These are phyloP conservation scores for Irpex sp. DNA, from an alignment of 1,284 basidiomycete genomes.

Conservation along the genomic window DNA sequence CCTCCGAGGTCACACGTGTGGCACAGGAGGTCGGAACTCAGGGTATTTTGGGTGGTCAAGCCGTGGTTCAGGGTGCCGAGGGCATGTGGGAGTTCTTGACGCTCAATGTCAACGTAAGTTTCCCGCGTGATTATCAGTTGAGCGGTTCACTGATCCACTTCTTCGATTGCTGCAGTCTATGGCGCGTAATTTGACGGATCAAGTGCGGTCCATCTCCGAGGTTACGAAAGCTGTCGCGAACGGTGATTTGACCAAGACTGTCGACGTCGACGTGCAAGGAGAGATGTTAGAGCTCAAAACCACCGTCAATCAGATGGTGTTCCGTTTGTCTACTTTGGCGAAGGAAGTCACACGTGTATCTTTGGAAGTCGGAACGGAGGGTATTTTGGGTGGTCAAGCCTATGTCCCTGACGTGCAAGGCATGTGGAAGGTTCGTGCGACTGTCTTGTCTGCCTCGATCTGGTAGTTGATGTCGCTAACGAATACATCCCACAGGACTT, in stretches of 20 bases:
- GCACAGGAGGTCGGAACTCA: conserved; percentile 90
- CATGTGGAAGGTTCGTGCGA: conserved; percentile 75
- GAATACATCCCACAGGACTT: conserved; percentile 43
- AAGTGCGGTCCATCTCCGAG: conserved; percentile 95
- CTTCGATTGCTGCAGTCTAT: conserved; percentile 54
- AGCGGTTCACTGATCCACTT: background rate
- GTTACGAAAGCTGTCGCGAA: conserved; percentile 96
- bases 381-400: conserved; percentile 94
- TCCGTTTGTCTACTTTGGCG: conserved; percentile 78
- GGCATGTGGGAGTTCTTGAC: conserved; percentile 95
- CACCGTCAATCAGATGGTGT: conserved; percentile 92
- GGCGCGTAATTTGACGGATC: conserved; percentile 91
- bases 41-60: conserved; percentile 92
- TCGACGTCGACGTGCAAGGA: conserved; percentile 94
- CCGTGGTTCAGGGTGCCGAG: conserved; percentile 87
- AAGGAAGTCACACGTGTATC: conserved; percentile 86
- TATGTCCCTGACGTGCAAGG: conserved; percentile 85
- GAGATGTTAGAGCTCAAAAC: conserved; percentile 95
- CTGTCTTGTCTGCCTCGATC: background rate
- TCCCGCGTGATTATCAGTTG: background rate
- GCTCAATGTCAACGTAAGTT: conserved; percentile 77
- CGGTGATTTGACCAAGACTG: conserved; percentile 86
- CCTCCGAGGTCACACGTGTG: conserved; percentile 93
- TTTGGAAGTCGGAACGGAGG: conserved; percentile 92
- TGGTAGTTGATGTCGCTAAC: background rate